Base-by-base conservation (phyloP, 352 stramenopile species). In the Phytophthora nicotianae region DNA sequence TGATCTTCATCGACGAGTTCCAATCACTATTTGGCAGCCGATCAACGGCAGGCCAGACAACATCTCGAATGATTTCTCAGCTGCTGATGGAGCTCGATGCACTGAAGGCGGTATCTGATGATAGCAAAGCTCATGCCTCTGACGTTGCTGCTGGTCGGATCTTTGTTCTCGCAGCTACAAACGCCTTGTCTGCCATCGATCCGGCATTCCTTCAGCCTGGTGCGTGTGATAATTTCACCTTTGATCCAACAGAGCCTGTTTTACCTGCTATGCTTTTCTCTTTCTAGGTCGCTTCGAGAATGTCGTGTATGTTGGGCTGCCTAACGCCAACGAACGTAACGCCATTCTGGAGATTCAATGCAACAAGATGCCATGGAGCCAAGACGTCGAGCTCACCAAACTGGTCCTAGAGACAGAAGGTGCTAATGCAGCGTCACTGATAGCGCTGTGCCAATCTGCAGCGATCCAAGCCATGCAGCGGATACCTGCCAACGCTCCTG, bases 1-100 rank as follows among this genome's bases (percentile, higher is more conserved):
- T 96, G 71, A 60, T 96, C 6, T 96, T 96, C 59, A 90, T 96
- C 35, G 88, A 96, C 49, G 88, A 96, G 63, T 95, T 96, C 53
- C 84, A 96, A 60, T 93, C 88, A 9, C 55, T 96, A 0, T 96
- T 96, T 58, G 87, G 84, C 4, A 90, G 83, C 32, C 79, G 87
- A 46, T 78, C 73, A n/a, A 92, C 82, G 0, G 78, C 82, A 37
- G 87, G 87, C 17, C 60, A 92, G 71, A 91, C 85, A 38, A 93
- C 81, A 4, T 90, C 83, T 4, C 57, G 84, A 7, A 93, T 96
- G 85, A 93, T 92, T 63, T 96, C 87, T 19, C 87, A 95, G 57
- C 51, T 96, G 16, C 63, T 96, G 3, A 78, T 94, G 47, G 87
- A 96, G 68, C 81, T 96, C 40, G 86, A 96, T 72, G 62, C 73